Evolutionary conservation across 2,329 filamentous ascomycete genomes (phyloP).

Genomic region (Aspergillus persii): DNA sequence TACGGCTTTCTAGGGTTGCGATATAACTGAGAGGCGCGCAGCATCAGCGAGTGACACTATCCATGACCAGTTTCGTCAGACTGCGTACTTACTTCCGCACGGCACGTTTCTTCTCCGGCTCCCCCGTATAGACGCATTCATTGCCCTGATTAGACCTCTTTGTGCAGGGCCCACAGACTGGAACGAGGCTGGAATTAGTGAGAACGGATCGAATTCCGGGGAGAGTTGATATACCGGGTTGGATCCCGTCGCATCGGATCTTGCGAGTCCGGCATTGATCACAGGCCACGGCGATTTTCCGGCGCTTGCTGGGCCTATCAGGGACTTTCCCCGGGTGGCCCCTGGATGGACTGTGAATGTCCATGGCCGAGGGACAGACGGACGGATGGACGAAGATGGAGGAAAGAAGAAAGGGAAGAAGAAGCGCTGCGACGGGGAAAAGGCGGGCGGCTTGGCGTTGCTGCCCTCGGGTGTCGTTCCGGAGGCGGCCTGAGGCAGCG

Average conservation of each 20-base stretch:
- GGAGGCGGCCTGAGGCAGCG: slow-evolving; percentile 1
- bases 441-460: background rate
- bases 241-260: slow-evolving; percentile 19
- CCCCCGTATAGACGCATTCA: slow-evolving; percentile 28
- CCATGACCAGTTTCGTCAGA: background rate
- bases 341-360: background rate
- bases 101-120: slow-evolving; percentile 27
- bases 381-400: background rate
- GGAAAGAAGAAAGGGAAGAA: background rate
- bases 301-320: slow-evolving; percentile 12
- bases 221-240: slow-evolving; percentile 12
- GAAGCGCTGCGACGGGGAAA: background rate
- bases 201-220: background rate
- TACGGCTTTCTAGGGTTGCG: slow-evolving; percentile 24
- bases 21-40: slow-evolving; percentile 24
- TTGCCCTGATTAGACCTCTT: slow-evolving; percentile 17
- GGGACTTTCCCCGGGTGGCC: background rate
- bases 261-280: slow-evolving; percentile 19
- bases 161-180: slow-evolving; percentile 32
- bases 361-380: background rate
- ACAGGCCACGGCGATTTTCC: slow-evolving; percentile 19
- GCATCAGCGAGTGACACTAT: background rate
- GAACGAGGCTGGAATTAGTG: background rate
- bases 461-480: background rate
- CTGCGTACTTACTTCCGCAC: slow-evolving; percentile 18